Conservation (phyloP, 352 stramenopile genomes). For the Pythium vanterpoolii region DNA sequence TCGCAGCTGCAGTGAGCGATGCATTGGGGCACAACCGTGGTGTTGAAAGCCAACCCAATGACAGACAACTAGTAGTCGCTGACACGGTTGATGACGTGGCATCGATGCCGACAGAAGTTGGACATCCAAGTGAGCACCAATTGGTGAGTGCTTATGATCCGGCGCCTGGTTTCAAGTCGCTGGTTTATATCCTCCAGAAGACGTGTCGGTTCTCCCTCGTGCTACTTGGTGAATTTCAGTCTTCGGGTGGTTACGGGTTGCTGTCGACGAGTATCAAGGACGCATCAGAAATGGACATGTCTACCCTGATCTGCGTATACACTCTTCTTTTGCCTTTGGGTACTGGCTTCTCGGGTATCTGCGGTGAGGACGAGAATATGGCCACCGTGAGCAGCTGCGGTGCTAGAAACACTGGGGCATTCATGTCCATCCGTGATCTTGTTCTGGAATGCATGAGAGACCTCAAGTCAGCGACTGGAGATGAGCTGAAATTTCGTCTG, state of each 20-base stretch:
- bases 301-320: constrained; percentile 47
- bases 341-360: constrained; percentile 35
- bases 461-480: constrained; percentile 9
- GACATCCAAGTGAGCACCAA: constrained; percentile 17
- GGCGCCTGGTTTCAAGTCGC: constrained; percentile 40
- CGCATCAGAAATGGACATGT: constrained; percentile 39
- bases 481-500: constrained; percentile 14
- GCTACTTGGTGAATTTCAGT: constrained; percentile 66
- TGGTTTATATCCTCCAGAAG: constrained; percentile 63
- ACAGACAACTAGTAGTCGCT: background rate
- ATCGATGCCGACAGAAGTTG: background rate
- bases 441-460: constrained; percentile 46
- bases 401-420: constrained; percentile 60
- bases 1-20: constrained; percentile 58
- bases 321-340: constrained; percentile 58
- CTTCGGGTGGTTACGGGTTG: constrained; percentile 56
- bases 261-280: constrained; percentile 39
- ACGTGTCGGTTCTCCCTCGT: constrained; percentile 57
- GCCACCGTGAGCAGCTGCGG: constrained; percentile 38
- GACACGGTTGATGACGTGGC: background rate
- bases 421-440: constrained; percentile 64
- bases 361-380: constrained; percentile 36
- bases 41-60: background rate
- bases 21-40: constrained; percentile 46
- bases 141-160: constrained; percentile 49